Evolutionary conservation across 495 filamentous ascomycete genomes (phyloP), one percentile per base, ranked within the genome.

Genomic region (Penicillium coprophilum): DNA sequence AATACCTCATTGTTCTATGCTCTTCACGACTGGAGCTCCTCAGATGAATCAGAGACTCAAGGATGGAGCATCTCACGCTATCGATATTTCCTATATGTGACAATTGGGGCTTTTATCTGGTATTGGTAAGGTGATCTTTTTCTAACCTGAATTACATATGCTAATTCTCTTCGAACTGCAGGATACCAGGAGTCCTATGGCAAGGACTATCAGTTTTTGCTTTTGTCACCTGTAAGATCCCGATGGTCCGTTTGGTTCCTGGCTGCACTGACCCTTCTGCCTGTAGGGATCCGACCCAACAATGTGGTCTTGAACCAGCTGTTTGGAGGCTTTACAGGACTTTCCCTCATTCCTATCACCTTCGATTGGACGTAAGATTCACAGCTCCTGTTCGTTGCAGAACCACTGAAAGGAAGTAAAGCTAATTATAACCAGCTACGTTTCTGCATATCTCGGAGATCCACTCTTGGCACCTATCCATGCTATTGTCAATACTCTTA

Each of bases 141-240:
- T 19, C 13, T 9, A 27, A 21, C 5, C 9, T 10, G 32, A 15
- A 28, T 13, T 28, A 13, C 8, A n/a, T 32, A 15, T 20, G 17
- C 6, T 17, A 8, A 47, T 19, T 41, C n/a, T 28, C 32, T 36
- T 36, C 13, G 13, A 36, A 36, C 32, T n/a, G 6, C 11, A 63
- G 83, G 67, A 72, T 85, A 20, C 82, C 82, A 1, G 84, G 83
- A 10, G 85, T 77, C 31, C 61, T 86, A 13, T 79, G 76, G 19
- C 82, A 85, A 58, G 81, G 77, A 49, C 65, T 87, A 2, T 83
- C 80, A 50, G 74, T 82, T 6, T 85, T 85, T 53, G 82, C 82
- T 19, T 85, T 86, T 57, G 68, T 81, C 40, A 86, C 83, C 10
- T 87, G 84, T 63, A 47, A 51, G 60, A n/a, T 12, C 24, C 17